A percentile compares a stretch with the other conserved stretches of the same genome.
phyloP scores from a whole-genome alignment of 768 basidiomycete genomes.

The Lyophyllum semitale region DNA sequence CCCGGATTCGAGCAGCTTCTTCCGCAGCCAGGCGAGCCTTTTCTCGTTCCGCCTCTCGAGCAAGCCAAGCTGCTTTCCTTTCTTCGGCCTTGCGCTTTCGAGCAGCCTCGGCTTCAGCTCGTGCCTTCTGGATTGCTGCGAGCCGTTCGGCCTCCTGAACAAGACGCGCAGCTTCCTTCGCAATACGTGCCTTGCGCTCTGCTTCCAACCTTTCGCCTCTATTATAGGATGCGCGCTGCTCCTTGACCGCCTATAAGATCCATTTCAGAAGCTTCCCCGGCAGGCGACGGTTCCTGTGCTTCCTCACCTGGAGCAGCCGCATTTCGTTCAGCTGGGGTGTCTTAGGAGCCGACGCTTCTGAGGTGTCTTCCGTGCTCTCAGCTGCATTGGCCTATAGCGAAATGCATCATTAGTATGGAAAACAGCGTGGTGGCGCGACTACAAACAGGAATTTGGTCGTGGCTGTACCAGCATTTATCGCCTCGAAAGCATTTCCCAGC shows the following conservation, averaged over 20 bases:
- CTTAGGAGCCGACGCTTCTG: no score
- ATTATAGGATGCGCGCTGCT: neutral
- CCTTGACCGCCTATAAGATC: no score
- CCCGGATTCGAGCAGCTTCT: no score
- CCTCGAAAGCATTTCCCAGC: conserved; percentile 2
- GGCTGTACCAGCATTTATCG: neutral
- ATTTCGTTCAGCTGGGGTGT: no score
- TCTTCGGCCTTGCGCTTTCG: neutral
- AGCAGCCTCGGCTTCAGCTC: neutral
- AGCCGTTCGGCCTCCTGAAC: neutral
- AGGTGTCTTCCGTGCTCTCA: neutral
- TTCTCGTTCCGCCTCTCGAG: neutral
- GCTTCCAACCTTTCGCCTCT: conserved; percentile 9
- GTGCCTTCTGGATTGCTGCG: neutral
- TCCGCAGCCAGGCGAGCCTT: no score
- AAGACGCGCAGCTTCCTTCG: conserved; percentile 1
- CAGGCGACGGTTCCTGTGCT: no score
- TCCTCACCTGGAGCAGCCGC: no score
- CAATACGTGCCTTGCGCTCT: neutral
- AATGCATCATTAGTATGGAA: no score
- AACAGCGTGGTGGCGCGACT: no score
- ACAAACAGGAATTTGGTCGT: neutral
- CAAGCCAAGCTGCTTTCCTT: no score
- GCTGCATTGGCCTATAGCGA: neutral
- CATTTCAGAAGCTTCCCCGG: no score